Evolutionary conservation across 495 filamentous ascomycete species (phyloP), one percentile per base, ranked within the genome.

Genomic region (Penicilliopsis zonata): DNA sequence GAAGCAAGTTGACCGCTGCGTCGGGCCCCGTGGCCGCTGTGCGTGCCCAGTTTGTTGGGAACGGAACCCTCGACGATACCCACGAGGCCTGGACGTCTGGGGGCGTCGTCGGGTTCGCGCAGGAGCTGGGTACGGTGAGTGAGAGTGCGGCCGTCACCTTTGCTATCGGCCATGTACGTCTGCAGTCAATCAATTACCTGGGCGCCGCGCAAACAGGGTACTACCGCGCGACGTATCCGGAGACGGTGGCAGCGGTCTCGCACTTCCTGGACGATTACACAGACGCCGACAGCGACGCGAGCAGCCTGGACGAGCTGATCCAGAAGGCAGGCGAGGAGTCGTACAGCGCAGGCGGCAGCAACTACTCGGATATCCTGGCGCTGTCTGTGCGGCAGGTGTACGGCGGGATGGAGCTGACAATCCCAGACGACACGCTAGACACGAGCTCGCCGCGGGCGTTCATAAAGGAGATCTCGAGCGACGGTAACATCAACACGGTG

Each of bases 401-500:
- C 33, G 62, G 59, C 17, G 53, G 55, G 8, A 55, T 58, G 18
- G 63, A 65, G 19, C 21, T 66, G 4, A 64, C 55, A 1, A 50
- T 66, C 15, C 50, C 55, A 1, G 34, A 46, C 23, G 50, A 60
- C 9, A 55, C 58, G 18, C 48, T 57, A 15, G 52, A 59, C 33
- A 62, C 54, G 15, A 49, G 35, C 27, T 43, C 57, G 28, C 29
- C 40, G 16, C 50, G 61, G 19, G 49, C 57, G 6, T 69, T 67
- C 35, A 41, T 67, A 24, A 69, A 69, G 36, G 63, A 66, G 35
- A 65, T 67, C 18, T 61, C 57, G 5, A 62, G 53, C 21, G 50
- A 69, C 40, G 65, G 64, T 2, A 62, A 67, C 31, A 58, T 67
- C 34, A 65, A 66, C 28, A 67, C 63, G 3, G 37, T 68, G 13